A percentile compares a stretch with the other conserved stretches of the same genome.
These are phyloP conservation scores for Tympanopsis confertula DNA, from an alignment of 2,329 filamentous ascomycete genomes.

Conservation along the genomic window DNA sequence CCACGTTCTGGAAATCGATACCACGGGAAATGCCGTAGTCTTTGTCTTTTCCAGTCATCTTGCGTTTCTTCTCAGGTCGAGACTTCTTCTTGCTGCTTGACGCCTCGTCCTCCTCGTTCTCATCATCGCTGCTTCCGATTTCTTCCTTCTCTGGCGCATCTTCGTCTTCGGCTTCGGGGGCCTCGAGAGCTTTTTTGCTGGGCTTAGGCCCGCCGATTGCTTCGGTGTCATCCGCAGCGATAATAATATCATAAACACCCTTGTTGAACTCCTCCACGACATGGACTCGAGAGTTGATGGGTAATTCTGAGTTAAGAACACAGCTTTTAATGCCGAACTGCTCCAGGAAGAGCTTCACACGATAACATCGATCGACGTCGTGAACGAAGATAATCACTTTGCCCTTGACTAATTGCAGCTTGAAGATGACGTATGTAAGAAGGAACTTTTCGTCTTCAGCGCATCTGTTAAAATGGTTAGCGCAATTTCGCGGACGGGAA, in stretches of 20 bases:
- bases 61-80: conserved; percentile 47
- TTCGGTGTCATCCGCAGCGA: conserved; percentile 86
- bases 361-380: conserved; percentile 81
- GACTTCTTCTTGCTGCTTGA: conserved; percentile 16
- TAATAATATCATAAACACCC: conserved; percentile 93
- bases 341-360: conserved; percentile 87
- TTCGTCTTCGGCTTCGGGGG: conserved; percentile 17
- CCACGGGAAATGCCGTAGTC: conserved; percentile 94
- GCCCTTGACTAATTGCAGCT: conserved; percentile 83
- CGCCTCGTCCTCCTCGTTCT: conserved; percentile 12
- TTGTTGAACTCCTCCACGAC: conserved; percentile 97
- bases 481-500: conserved; percentile 4
- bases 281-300: conserved; percentile 83
- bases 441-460: conserved; percentile 97
- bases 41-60: conserved; percentile 55
- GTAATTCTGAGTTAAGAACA: conserved; percentile 86
- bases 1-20: conserved; percentile 93
- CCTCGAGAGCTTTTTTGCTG: conserved; percentile 13
- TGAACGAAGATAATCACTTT: conserved; percentile 79
- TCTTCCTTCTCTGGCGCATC: conserved; percentile 10
- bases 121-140: conserved; percentile 12
- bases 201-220: conserved; percentile 55
- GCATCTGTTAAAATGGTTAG: conserved; percentile 35
- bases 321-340: conserved; percentile 93
- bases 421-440: conserved; percentile 86